A percentile compares a stretch with the other conserved stretches of the same genome.
Conservation (phyloP, 768 basidiomycete species). For the Exidia glandulosa region DNA sequence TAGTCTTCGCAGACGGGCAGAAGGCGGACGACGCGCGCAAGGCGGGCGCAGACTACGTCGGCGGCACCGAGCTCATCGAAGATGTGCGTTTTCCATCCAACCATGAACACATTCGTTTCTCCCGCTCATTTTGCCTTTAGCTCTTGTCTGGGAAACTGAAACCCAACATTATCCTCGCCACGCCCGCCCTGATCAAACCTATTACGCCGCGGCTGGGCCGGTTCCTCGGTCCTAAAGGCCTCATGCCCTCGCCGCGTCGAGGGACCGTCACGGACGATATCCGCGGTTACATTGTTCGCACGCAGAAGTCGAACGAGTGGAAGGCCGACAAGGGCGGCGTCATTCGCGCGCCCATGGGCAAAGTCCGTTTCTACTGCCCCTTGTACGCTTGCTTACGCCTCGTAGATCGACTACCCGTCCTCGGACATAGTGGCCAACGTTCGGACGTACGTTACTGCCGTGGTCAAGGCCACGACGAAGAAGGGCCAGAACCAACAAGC, state of each 20-base stretch:
- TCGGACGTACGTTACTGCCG: slow-evolving; percentile 60
- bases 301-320: slow-evolving; percentile 85
- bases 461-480: slow-evolving; percentile 52
- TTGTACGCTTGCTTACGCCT: background rate
- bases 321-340: slow-evolving; percentile 80
- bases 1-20: slow-evolving; percentile 89
- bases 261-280: slow-evolving; percentile 92
- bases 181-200: slow-evolving; percentile 61
- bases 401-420: slow-evolving; percentile 59
- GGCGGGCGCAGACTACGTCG: slow-evolving; percentile 85
- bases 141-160: slow-evolving; percentile 62
- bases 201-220: slow-evolving; percentile 75
- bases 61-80: slow-evolving; percentile 83
- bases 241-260: slow-evolving; percentile 91
- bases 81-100: slow-evolving; percentile 43
- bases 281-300: slow-evolving; percentile 63
- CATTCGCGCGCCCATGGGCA: slow-evolving; percentile 72
- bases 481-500: background rate
- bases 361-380: slow-evolving; percentile 32
- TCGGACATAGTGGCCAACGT: slow-evolving; percentile 73
- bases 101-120: background rate
- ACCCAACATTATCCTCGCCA: slow-evolving; percentile 78
- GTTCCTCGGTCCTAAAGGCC: slow-evolving; percentile 73
- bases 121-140: slow-evolving; percentile 28
- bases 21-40: slow-evolving; percentile 71